These are phyloP conservation scores for Talaromyces proteolyticus DNA, from an alignment of 495 filamentous ascomycete genomes.

Conservation along the genomic window DNA sequence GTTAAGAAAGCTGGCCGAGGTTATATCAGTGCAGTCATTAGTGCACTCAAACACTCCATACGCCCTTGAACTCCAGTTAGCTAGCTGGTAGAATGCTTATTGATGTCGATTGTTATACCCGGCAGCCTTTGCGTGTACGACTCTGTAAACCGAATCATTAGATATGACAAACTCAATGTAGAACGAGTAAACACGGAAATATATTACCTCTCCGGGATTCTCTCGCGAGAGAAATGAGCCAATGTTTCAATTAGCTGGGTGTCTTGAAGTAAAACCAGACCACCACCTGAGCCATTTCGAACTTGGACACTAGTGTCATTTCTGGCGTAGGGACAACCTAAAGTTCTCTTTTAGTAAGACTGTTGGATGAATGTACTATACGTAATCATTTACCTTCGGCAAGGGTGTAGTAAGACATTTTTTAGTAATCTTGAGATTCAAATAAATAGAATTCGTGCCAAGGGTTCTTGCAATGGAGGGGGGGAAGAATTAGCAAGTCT, in stretches of 20 bases:
- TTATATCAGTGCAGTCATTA: constrained; percentile 43
- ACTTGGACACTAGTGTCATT: constrained; percentile 22
- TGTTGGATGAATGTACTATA: not conserved
- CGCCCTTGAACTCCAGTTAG: constrained; percentile 26
- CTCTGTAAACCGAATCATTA: constrained; percentile 19
- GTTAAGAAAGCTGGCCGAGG: constrained; percentile 30
- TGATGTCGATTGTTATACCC: constrained; percentile 9
- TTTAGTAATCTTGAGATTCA: not conserved
- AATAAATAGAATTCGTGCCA: no score
- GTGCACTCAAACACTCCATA: constrained; percentile 60
- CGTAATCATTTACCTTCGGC: not conserved
- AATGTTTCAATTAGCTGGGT: constrained; percentile 41
- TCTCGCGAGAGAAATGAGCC: constrained; percentile 54
- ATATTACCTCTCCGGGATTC: constrained; percentile 38
- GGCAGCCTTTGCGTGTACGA: constrained; percentile 57
- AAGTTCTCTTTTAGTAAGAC: constrained; percentile 6
- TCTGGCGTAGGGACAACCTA: constrained; percentile 17
- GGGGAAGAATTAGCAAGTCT: no score
- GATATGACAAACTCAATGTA: not conserved
- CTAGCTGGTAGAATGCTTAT: not conserved
- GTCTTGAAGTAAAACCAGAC: constrained; percentile 25
- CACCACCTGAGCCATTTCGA: constrained; percentile 19
- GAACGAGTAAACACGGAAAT: not conserved
- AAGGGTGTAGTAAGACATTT: not conserved
- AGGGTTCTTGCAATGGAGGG: no score